A percentile compares a stretch with the other conserved stretches of the same genome.
These are phyloP conservation scores for Quercus glauca DNA, from an alignment of 306 rosid species.

Conservation along the genomic window DNA sequence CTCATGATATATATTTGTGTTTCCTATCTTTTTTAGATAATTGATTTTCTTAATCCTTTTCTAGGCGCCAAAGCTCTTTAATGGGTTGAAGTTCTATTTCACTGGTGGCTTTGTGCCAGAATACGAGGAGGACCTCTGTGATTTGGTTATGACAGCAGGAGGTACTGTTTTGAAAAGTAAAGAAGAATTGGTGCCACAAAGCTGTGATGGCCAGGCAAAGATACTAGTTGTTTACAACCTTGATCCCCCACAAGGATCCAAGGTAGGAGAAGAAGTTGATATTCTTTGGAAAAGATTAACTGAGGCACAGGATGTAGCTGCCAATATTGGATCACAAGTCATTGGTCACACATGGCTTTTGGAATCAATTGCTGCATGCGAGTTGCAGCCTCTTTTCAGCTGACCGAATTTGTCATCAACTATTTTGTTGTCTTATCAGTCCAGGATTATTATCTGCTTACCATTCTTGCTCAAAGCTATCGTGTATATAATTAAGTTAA, in stretches of 20 bases:
- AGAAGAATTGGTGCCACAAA: conserved; percentile 42
- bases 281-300: conserved; percentile 75
- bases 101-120: conserved; percentile 57
- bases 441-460: background rate
- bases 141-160: conserved; percentile 66
- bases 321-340: conserved; percentile 44
- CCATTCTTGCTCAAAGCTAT: background rate
- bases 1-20: background rate
- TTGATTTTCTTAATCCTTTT: conserved; percentile 17
- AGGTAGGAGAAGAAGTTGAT: conserved; percentile 80
- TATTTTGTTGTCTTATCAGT: background rate
- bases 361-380: conserved; percentile 76
- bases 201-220: conserved; percentile 18
- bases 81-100: conserved; percentile 61
- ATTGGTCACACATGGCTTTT: conserved; percentile 85
- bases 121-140: conserved; percentile 65
- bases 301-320: conserved; percentile 76
- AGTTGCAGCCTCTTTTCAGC: conserved; percentile 59
- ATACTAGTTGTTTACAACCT: conserved; percentile 69
- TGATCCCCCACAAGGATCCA: conserved; percentile 72
- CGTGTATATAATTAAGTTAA: background rate
- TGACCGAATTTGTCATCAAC: conserved; percentile 21
- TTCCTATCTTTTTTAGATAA: background rate
- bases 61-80: conserved; percentile 71
- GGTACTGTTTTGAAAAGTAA: conserved; percentile 51